Base-by-base conservation (phyloP, 306 rosid genomes). In the Phaseolus lunatus region DNA sequence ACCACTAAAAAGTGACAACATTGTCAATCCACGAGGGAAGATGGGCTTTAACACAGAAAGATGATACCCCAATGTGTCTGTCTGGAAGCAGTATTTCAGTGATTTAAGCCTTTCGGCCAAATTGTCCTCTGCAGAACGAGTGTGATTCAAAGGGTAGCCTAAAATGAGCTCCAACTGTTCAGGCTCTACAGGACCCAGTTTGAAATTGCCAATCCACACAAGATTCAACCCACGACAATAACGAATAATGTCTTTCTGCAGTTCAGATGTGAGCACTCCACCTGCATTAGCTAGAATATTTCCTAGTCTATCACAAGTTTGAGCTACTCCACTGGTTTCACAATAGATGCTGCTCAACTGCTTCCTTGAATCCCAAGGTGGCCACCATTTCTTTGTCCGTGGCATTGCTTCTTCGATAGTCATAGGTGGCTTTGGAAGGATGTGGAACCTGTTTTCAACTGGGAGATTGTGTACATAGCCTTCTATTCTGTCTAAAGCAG, bases 391-490 rank as follows among this genome's bases (percentile, higher is more conserved):
- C 80, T 85, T 92, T 45, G 92, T 73, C 47, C 63, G 75, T 0
- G 98, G 98, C 52, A 92, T 77, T 39, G 84, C 91, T 3, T 95
- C 97, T 75, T 84, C 87, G 6, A 95, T 83, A 18, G 93, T 92
- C 96, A 90, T 84, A 2, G 92, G 89, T 19, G 97, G 70, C 75
- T 53, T 78, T 6, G 94, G 96, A 76, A 76, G 80, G 66, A 95
- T 78, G 73, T 75, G 89, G 76, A 73, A 85, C 78, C 98, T 90
- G 78, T 87, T 86, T 80, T 83, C 93, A 29, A 81, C 75, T 24
- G 98, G 96, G 82, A 95, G 98, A 79, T 95, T 95, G 87, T 95
- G 98, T 52, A 90, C 75, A 48, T 95, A 92, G 9, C 97, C 97
- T 90, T 95, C 97, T 53, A 41, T 87, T 84, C 98, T 92, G 62